phyloP scores from a whole-genome alignment of 129 eudicot genomes.

The Helichrysum umbraculigerum region DNA sequence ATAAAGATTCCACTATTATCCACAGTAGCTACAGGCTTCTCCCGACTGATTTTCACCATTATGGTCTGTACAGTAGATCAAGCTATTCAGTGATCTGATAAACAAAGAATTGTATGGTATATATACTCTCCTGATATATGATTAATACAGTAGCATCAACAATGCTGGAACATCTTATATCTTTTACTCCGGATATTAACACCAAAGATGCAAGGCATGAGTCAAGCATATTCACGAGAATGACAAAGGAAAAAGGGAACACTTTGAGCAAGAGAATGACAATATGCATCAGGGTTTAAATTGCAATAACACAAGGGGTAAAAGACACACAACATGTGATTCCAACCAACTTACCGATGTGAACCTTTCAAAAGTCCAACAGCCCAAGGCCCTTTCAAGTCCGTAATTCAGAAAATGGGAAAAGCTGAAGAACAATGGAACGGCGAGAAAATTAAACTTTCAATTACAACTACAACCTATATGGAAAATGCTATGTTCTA shows the following conservation, averaged over 20 bases:
- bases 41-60: constrained; percentile 81
- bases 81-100: constrained; percentile 43
- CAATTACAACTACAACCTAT: too few species aligned
- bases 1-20: constrained; percentile 72
- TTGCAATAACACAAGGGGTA: not conserved
- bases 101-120: not conserved
- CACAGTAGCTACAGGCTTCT: constrained; percentile 82
- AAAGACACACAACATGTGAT: not conserved
- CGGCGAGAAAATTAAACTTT: too few species aligned
- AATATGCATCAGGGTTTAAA: not conserved
- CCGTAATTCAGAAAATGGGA: not conserved
- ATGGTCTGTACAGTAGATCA: constrained; percentile 83
- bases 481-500: too few species aligned
- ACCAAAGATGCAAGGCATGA: too few species aligned
- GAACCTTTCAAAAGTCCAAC: constrained; percentile 64
- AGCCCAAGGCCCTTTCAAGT: constrained; percentile 17
- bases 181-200: too few species aligned
- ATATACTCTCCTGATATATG: too few species aligned
- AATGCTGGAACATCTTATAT: too few species aligned
- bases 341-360: constrained; percentile 41
- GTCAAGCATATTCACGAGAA: too few species aligned
- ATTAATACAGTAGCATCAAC: too few species aligned
- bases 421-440: too few species aligned
- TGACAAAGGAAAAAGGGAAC: too few species aligned
- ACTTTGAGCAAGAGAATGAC: not conserved